Conservation (phyloP, 2,329 filamentous ascomycete species). For the Tolypocladium endophyticum region DNA sequence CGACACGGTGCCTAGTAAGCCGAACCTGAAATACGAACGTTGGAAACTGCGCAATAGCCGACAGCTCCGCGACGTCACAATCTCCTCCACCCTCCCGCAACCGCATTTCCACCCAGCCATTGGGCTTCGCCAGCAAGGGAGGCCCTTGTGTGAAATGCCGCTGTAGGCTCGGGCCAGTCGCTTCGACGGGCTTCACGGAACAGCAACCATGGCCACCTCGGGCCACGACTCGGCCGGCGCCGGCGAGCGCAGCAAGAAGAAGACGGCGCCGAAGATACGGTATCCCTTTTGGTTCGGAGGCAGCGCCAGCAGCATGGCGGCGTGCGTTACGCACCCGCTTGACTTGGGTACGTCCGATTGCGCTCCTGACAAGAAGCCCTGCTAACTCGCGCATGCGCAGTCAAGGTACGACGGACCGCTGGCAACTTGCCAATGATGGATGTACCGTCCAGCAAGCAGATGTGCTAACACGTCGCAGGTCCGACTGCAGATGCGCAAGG, state of each 20-base stretch:
- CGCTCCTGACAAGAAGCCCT: background rate
- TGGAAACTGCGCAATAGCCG: background rate
- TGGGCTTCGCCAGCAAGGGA: background rate
- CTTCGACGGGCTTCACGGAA: background rate
- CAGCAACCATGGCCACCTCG: background rate
- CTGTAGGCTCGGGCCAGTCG: background rate
- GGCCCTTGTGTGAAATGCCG: background rate
- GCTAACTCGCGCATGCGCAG: conserved; percentile 3
- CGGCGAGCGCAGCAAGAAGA: conserved; percentile 22
- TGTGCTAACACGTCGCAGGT: conserved; percentile 41
- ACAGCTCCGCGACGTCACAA: background rate
- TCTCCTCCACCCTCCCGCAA: background rate
- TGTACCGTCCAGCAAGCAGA: background rate
- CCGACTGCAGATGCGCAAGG: conserved; percentile 73
- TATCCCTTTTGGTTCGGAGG: conserved; percentile 97
- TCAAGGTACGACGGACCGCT: conserved; percentile 6
- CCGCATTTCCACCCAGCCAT: background rate
- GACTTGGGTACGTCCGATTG: conserved; percentile 61
- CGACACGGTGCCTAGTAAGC: background rate
- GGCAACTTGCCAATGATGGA: background rate
- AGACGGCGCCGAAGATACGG: conserved; percentile 26
- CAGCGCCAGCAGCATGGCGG: conserved; percentile 84
- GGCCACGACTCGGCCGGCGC: background rate
- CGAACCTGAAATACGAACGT: background rate
- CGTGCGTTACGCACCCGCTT: conserved; percentile 83